Conservation (phyloP, 208 protist species). For the Acanthamoeba royreba region DNA sequence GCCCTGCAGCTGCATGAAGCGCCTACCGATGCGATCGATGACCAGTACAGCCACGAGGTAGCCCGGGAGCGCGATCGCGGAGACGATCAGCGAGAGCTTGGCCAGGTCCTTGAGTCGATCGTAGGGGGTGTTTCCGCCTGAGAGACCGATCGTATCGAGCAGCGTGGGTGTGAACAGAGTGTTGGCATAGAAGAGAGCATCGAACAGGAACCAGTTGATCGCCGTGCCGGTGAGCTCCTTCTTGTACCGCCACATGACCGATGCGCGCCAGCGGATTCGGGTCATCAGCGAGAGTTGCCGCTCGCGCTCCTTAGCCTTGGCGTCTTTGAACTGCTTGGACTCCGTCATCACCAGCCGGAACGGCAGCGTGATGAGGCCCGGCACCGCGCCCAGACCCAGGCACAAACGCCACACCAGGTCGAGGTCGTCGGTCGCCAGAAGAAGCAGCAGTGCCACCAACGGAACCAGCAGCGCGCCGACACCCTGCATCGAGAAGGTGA, state of each 20-base stretch:
- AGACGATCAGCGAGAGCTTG: constrained; percentile 36
- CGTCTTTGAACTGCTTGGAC: constrained; percentile 1
- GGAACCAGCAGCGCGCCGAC: constrained; percentile 16
- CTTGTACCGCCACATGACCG: neutral
- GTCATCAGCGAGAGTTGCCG: neutral
- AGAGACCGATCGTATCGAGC: constrained; percentile 12
- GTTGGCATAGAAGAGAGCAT: constrained; percentile 73
- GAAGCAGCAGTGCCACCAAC: neutral
- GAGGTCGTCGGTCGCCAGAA: neutral
- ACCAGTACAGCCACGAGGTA: constrained; percentile 45
- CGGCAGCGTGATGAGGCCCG: neutral
- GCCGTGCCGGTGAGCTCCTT: constrained; percentile 55
- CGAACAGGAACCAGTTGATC: constrained; percentile 68
- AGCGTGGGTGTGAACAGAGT: constrained; percentile 52
- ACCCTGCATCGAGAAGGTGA: constrained; percentile 59
- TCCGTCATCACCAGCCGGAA: constrained; percentile 47
- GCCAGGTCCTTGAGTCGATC: constrained; percentile 42
- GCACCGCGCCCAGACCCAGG: constrained; percentile 50
- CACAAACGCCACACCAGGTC: constrained; percentile 51
- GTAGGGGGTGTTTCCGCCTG: neutral
- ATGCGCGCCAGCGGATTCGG: neutral
- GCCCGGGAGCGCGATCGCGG: neutral
- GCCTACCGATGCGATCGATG: constrained; percentile 49
- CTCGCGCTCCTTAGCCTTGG: neutral
- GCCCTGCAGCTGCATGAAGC: constrained; percentile 20